Evolutionary conservation across 768 basidiomycete species (phyloP).

Genomic region (Mycena crocata): DNA sequence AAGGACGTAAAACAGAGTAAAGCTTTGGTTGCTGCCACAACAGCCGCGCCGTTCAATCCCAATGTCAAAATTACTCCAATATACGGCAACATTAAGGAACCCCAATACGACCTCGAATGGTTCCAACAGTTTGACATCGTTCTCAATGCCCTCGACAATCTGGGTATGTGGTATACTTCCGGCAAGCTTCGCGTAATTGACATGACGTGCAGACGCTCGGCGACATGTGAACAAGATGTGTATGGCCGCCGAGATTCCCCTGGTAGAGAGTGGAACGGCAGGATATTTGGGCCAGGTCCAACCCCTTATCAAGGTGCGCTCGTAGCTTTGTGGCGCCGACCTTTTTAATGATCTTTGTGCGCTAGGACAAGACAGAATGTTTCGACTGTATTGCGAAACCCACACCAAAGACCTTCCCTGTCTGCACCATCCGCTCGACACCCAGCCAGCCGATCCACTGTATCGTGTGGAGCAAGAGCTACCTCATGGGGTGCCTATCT

Average conservation of each 20-base stretch:
- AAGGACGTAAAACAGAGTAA: slow-evolving; percentile 98
- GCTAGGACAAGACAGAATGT: slow-evolving; percentile 89
- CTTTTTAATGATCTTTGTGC: neutral
- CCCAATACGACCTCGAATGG: slow-evolving; percentile 90
- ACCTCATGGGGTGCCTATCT: slow-evolving; percentile 84
- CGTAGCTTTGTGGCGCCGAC: neutral
- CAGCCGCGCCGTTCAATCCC: slow-evolving; percentile 88
- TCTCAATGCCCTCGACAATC: slow-evolving; percentile 95
- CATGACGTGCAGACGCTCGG: slow-evolving; percentile 75
- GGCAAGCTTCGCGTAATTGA: neutral
- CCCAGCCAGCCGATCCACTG: slow-evolving; percentile 98
- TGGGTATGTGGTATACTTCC: slow-evolving; percentile 67
- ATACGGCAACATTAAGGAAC: slow-evolving; percentile 95
- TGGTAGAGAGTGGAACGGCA: slow-evolving; percentile 96
- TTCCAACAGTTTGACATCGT: slow-evolving; percentile 92
- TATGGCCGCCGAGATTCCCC: slow-evolving; percentile 88
- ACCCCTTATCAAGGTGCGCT: slow-evolving; percentile 83
- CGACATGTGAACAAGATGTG: slow-evolving; percentile 98
- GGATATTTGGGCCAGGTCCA: slow-evolving; percentile 98
- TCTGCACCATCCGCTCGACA: slow-evolving; percentile 97
- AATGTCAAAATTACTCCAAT: slow-evolving; percentile 89
- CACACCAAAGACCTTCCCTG: slow-evolving; percentile 94
- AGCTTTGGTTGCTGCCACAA: slow-evolving; percentile 89
- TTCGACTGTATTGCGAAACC: slow-evolving; percentile 97
- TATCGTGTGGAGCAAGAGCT: slow-evolving; percentile 99